phyloP scores from a whole-genome alignment of 441 rosid genomes.

The Erysimum pusillum region DNA sequence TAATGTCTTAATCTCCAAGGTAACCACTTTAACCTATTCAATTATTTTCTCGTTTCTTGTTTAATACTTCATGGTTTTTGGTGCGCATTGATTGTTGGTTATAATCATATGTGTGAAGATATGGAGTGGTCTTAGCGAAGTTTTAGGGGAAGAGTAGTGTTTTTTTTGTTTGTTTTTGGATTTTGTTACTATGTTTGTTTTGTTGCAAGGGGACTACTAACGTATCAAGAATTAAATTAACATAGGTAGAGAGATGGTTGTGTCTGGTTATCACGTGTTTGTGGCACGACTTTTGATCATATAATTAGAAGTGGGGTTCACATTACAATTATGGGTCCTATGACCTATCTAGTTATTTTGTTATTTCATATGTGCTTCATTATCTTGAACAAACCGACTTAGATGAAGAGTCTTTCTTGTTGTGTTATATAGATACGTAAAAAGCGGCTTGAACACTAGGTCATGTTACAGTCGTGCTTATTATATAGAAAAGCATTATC shows the following conservation, averaged over 20 bases:
- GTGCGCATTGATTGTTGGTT: not conserved
- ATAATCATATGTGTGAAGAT: not conserved
- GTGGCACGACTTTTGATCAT: slow-evolving; percentile 48
- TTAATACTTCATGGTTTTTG: not conserved
- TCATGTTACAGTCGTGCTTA: slow-evolving; percentile 34
- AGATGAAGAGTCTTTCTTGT: slow-evolving; percentile 25
- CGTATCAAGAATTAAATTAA: slow-evolving; percentile 42
- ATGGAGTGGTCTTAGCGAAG: slow-evolving; percentile 13
- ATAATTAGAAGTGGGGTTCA: slow-evolving; percentile 48
- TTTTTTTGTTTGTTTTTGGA: not conserved
- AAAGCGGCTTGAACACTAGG: not conserved
- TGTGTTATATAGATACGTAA: not conserved
- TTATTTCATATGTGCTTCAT: slow-evolving; percentile 5
- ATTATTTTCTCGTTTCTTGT: not conserved
- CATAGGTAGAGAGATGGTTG: slow-evolving; percentile 33
- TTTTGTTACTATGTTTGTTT: slow-evolving; percentile 25
- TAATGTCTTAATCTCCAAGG: slow-evolving; percentile 79
- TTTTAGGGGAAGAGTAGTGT: slow-evolving; percentile 8
- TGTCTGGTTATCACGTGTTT: slow-evolving; percentile 46
- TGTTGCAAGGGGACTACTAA: slow-evolving; percentile 39
- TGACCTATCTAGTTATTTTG: slow-evolving; percentile 39
- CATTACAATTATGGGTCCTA: slow-evolving; percentile 31
- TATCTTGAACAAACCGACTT: slow-evolving; percentile 21
- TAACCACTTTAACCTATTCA: slow-evolving; percentile 21
- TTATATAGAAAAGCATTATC: slow-evolving; percentile 1